Evolutionary conservation across 768 basidiomycete genomes (phyloP).

Genomic region (Termitomyces sp.): DNA sequence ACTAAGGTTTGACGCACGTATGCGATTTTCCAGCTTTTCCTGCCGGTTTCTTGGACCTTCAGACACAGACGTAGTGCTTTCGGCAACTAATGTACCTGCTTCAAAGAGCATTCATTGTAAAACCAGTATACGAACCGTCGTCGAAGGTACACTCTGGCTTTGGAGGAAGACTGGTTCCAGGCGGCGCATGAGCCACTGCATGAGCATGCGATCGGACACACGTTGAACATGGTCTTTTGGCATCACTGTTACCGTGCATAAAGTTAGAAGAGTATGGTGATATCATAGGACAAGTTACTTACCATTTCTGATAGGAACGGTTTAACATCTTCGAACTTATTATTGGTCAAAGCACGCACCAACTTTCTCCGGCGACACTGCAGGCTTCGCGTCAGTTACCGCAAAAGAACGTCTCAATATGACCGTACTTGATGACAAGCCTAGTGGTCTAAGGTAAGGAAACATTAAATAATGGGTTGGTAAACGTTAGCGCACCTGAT

Average conservation of each 20-base stretch:
- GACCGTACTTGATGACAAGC: conserved; percentile 50
- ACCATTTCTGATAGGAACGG: conserved; percentile 52
- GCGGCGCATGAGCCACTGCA: conserved; percentile 55
- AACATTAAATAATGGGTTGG: not conserved
- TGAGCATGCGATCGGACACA: conserved; percentile 74
- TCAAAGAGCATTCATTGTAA: not conserved
- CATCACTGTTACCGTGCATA: conserved; percentile 44
- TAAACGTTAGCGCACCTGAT: conserved; percentile 31
- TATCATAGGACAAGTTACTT: conserved; percentile 27
- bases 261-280: conserved; percentile 1
- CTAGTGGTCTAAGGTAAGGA: conserved; percentile 21
- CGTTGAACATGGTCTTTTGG: conserved; percentile 72
- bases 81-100: conserved; percentile 29
- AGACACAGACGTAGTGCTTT: conserved; percentile 25
- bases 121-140: conserved; percentile 38
- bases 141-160: conserved; percentile 75
- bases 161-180: conserved; percentile 48
- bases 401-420: not conserved
- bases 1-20: conserved; percentile 40
- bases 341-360: conserved; percentile 32
- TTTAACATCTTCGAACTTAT: not conserved
- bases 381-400: conserved; percentile 19
- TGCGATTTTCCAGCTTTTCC: conserved; percentile 62
- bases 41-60: conserved; percentile 58
- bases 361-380: conserved; percentile 73